Base-by-base conservation (phyloP, 495 filamentous ascomycete genomes). In the Hypoxylon rickii region DNA sequence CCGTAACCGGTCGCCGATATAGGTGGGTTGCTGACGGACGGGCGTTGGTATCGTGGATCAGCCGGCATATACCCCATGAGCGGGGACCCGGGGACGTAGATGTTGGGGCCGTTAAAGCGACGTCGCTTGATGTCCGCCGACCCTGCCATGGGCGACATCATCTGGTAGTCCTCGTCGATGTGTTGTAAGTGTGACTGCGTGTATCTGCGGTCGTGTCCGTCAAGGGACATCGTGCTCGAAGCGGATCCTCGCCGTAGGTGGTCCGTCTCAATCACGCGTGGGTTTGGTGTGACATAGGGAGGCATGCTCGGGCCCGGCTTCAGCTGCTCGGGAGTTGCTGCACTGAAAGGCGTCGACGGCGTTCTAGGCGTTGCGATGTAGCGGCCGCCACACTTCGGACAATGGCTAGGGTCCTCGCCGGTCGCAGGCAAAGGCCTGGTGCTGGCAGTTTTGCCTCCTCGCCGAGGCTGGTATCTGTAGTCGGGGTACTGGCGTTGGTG, bases 391-490 rank as follows among this genome's bases (percentile, higher is more conserved):
- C 86, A 88, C 69, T 81, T 83, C 1, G 74, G 69, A 60, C 88
- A 90, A 48, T 80, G 76, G 11, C 71, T 65, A 6, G 76, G 72
- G 38, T 77, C 73, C 34, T 81, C 77, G 8, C 71, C 65, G 19
- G 65, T 50, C 7, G 69, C 60, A 7, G 76, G 63, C 19, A 69
- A 50, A 20, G 75, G 55, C 18, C 67, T 66, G 5, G 61, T 46
- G 39, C 63, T 53, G 12, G 52, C 49, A 48, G 64, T 69, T 64
- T 75, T 84, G 33, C 83, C 87, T 64, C 82, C 83, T 46, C 93
- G 81, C 21, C 91, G 88, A 33, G 94, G 94, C 69, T 96, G 91
- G 70, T 96, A 98, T 64, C 90, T 83, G 70, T 98, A 98, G 47
- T 89, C 87, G 3, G 94, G 94, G 68, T 96, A 96, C 70, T 94